Evolutionary conservation across 768 basidiomycete species (phyloP), one percentile per base, ranked within the genome.

Genomic region (Xerocomellus amylosporus): DNA sequence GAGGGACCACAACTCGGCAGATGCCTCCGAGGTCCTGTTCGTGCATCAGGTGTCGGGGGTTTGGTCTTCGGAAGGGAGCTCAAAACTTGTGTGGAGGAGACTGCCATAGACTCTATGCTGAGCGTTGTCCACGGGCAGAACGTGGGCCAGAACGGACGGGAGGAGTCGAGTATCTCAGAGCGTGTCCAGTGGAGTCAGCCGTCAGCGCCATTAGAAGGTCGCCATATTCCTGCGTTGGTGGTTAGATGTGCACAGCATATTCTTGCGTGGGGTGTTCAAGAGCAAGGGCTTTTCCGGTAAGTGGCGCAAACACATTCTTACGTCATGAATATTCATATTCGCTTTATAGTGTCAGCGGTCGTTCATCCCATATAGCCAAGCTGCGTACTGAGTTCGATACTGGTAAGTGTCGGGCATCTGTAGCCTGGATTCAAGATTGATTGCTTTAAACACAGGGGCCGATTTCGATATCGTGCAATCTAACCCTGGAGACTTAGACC

Each of bases 401-500:
- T 22, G 91, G 89, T 78, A 52, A 47, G 76, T 77, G 36, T 46
- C 2, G 17, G 4, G 38, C 42, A 49, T 40, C 44, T 26, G 22
- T 42, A 26, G 26, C 26, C 34, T 42, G 43, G 38, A 45, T 38
- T 33, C 12, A 17, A 38, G n/a, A 49, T 17, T 51, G 46, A 71
- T 26, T 33, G 17, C 22, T 31, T 22, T 47, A 24, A 53, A 67
- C 37, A 38, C 63, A 87, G 92, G 93, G 53, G 88, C 87, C 48
- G 95, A 98, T 73, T 92, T 87, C 63, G 87, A 93, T 65, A 81
- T 98, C 74, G 73, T 78, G 38, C 81, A 83, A 57, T 88, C 86
- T 58, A 80, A 81, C 46, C 93, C 93, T 24, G 84, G 88, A 8
- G 93, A 98, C 64, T 73, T 98, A 34, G 95, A 98, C 66, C 95